Evolutionary conservation across 805 yeast genomes (phyloP), one percentile per base, ranked within the genome.

Genomic region (Saccharomycopsis malanga): DNA sequence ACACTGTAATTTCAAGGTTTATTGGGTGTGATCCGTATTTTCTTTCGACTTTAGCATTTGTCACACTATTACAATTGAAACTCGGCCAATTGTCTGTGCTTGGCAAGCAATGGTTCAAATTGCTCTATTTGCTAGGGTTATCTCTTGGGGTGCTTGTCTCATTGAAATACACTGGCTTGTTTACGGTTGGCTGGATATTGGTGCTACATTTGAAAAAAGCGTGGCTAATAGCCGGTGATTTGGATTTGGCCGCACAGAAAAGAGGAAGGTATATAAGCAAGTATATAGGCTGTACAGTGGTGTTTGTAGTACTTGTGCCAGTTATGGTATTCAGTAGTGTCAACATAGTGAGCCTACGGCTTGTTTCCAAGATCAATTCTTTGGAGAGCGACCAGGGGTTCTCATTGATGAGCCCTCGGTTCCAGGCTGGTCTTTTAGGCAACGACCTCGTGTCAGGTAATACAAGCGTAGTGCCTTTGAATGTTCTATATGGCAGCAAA

Each of bases 191-290:
- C 0, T 87, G 94, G 94, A 64, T 84, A 10, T 73, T 79, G 2
- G 3, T 66, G 0, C 57, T 78, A 40, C 64, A 67, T 1, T 44
- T 72, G 1, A 66, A 69, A 49, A 77, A 79, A 51, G 61, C 82
- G 39, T 88, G 96, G 96, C 61, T 62, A 51, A 57, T 76, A 10
- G 59, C 83, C 34, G 94, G 93, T 12, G 96, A 91, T 61, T 83
- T 27, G 62, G 66, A 3, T 67, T 81, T 3, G 37, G 74, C 1
- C 61, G 67, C 6, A 46, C 44, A 15, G 43, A 56, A 21, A 65
- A 78, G 53, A 53, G 76, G 56, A 57, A 72, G 15, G 18, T 61
- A 0, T 51, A 61, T 18, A 70, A 82, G 71, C 1, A 67, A 85
- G 35, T 87, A 86, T 64, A 52, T 76, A 6, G 65, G 72, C 9